Base-by-base conservation (phyloP, 192 early-diverging fungal species). In the Coemansia sp. region DNA sequence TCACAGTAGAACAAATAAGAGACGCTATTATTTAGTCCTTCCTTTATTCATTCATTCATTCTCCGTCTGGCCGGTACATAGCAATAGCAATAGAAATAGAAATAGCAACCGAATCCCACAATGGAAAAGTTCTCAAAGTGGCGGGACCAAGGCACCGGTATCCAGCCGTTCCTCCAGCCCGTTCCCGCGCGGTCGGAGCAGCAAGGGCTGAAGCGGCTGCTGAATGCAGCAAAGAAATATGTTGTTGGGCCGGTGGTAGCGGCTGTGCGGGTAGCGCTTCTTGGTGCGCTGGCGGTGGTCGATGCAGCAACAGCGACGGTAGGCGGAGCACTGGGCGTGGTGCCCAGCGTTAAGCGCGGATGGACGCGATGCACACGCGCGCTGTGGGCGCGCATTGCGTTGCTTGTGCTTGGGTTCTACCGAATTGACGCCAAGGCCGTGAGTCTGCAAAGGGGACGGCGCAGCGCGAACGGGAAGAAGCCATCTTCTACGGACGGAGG, bases 41-140 rank as follows among this genome's bases (percentile, higher is more conserved):
- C 2, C 32, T 32, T 32, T 32, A 23, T 23, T 23, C 11, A 23
- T 53, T 53, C 23, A 23, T 23, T 23, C 11, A 23, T 53, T 53
- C 23, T 23, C 3, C 50, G 11, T 7, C 50, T 53, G 6, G 18
- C 19, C 44, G 9, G 1, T 45, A 12, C 13, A 45, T 45, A 9
- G 44, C 13, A 45, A 12, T 45, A 45, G 44, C 13, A 45, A 15
- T 9, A 12, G 43, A 21, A 21, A 21, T 21, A 15, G 44, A 21
- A 21, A 21, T 21, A 15, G 44, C 6, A 32, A 16, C 1, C 7
- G 13, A 45, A 12, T 41, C 16, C 23, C 10, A 15, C 18, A 61
- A 93, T 93, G 93, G 93, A 93, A 71, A 94, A 95, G 68, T 95
- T 86, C 81, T 94, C 92, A 68, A 87, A 89, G 57, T 95, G 93